A percentile compares a stretch with the other conserved stretches of the same genome.
Evolutionary conservation across 306 rosid genomes (phyloP).

Genomic region (Prunus persica): DNA sequence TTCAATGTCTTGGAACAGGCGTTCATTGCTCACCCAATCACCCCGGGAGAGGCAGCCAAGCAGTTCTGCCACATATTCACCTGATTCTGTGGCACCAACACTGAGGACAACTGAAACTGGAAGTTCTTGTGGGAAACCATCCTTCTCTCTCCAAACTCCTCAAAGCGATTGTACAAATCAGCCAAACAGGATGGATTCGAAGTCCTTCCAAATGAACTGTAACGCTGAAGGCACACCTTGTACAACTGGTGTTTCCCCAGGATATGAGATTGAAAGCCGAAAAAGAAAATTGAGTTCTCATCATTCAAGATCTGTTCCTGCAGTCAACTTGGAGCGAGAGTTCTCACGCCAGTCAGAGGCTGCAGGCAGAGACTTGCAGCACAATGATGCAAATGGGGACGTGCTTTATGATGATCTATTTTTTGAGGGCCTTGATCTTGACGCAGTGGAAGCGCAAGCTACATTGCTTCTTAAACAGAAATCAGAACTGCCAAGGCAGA

Average conservation of each 20-base stretch:
- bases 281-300: constrained; percentile 53
- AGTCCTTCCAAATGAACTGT: constrained; percentile 28
- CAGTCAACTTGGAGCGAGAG: constrained; percentile 54
- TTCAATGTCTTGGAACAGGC: constrained; percentile 46
- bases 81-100: constrained; percentile 37
- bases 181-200: constrained; percentile 32
- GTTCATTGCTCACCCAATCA: constrained; percentile 90
- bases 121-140: constrained; percentile 39
- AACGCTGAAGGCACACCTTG: constrained; percentile 39
- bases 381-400: constrained; percentile 26
- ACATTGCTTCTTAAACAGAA: constrained; percentile 62
- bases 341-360: constrained; percentile 50
- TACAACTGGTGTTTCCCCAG: constrained; percentile 24
- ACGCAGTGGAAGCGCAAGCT: constrained; percentile 80
- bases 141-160: constrained; percentile 35
- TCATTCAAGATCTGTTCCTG: constrained; percentile 50
- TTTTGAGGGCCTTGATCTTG: constrained; percentile 66
- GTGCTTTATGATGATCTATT: constrained; percentile 61
- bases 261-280: constrained; percentile 31
- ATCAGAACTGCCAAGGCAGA: constrained; percentile 36
- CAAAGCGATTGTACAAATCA: constrained; percentile 25
- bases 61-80: constrained; percentile 35
- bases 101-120: constrained; percentile 41
- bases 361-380: constrained; percentile 28
- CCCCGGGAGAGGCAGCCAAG: constrained; percentile 40